Evolutionary conservation across 495 filamentous ascomycete genomes (phyloP).

Genomic region (Talaromyces proteolyticus): DNA sequence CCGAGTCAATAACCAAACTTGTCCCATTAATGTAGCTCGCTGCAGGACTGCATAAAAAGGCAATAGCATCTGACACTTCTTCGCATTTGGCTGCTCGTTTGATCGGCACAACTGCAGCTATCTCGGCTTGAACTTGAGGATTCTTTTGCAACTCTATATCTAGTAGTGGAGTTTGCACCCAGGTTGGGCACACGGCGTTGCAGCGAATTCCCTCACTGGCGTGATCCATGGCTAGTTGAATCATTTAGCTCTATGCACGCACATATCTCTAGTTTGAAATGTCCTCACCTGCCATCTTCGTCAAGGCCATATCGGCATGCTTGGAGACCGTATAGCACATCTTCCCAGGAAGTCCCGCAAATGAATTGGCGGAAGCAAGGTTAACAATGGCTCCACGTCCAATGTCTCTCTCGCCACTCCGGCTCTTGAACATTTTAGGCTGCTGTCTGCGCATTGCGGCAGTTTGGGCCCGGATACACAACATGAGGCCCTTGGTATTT

Average conservation of each 20-base stretch:
- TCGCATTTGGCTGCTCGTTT: constrained; percentile 26
- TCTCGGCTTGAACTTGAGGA: constrained; percentile 12
- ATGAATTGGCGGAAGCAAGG: constrained; percentile 32
- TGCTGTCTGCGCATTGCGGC: constrained; percentile 11
- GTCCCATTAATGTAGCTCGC: constrained; percentile 28
- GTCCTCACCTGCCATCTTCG: constrained; percentile 23
- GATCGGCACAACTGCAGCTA: constrained; percentile 19
- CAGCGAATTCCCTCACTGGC: constrained; percentile 27
- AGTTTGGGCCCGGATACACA: constrained; percentile 6
- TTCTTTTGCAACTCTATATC: constrained; percentile 19
- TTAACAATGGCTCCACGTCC: constrained; percentile 35
- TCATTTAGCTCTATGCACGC: neutral
- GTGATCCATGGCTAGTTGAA: constrained; percentile 22
- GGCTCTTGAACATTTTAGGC: neutral
- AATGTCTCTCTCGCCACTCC: constrained; percentile 4
- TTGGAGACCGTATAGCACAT: constrained; percentile 33
- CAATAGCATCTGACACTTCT: constrained; percentile 36
- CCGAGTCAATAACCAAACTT: constrained; percentile 19
- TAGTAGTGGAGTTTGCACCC: constrained; percentile 33
- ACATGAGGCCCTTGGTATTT: constrained; percentile 16
- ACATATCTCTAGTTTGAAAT: constrained; percentile 5
- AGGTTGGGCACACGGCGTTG: constrained; percentile 37
- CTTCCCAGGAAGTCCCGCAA: constrained; percentile 19
- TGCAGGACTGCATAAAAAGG: constrained; percentile 34
- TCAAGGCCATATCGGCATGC: constrained; percentile 38